These are phyloP conservation scores for Aspergillus melleus DNA, from an alignment of 2,329 filamentous ascomycete species.

Conservation along the genomic window DNA sequence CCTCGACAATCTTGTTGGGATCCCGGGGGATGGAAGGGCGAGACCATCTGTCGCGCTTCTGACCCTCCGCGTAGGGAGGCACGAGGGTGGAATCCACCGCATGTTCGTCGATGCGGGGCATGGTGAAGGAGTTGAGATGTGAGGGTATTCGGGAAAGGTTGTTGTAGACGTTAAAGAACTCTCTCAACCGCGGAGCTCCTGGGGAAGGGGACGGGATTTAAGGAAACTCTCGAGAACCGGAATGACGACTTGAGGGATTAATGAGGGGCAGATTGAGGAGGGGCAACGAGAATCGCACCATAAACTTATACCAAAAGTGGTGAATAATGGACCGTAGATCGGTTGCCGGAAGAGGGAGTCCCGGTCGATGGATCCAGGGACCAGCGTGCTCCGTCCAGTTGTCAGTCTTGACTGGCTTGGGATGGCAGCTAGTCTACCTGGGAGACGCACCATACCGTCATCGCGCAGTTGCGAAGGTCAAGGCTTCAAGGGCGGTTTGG, in stretches of 20 bases:
- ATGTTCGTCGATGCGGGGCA: not conserved
- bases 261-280: not conserved
- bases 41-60: slow-evolving; percentile 17
- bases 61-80: not conserved
- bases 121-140: not conserved
- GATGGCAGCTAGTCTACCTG: not conserved
- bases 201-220: not conserved
- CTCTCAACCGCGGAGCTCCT: not conserved
- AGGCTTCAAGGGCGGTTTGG: too few species aligned
- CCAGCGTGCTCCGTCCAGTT: not conserved
- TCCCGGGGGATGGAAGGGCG: slow-evolving; percentile 47
- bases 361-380: not conserved
- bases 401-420: not conserved
- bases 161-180: not conserved
- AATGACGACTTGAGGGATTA: not conserved
- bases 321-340: not conserved
- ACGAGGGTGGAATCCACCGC: not conserved
- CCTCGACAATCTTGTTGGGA: slow-evolving; percentile 60
- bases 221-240: not conserved
- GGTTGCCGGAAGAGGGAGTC: not conserved
- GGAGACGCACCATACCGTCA: not conserved
- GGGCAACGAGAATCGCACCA: not conserved
- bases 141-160: not conserved
- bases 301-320: not conserved
- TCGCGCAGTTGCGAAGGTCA: not conserved